Evolutionary conservation across 495 filamentous ascomycete species (phyloP), one percentile per base, ranked within the genome.

Genomic region (Amphirosellinia nigrospora): DNA sequence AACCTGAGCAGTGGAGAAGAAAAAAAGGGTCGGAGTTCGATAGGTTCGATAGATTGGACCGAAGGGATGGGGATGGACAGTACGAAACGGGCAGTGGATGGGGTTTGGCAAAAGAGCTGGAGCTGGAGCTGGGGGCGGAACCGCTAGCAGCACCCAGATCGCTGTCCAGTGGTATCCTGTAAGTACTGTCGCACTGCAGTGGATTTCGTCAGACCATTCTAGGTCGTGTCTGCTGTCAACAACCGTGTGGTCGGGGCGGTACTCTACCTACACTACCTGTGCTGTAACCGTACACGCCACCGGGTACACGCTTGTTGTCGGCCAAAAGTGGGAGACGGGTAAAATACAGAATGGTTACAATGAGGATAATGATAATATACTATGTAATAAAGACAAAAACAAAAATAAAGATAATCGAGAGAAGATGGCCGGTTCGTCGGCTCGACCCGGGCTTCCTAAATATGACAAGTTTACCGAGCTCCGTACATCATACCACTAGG

Each of bases 151-250:
- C 43, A 21, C 52, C 62, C 62, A 38, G 62, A 64, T 52, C 26
- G 26, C 26, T 32, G n/a, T n/a, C n/a, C 38, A 63, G 38, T 30
- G 23, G 38, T 30, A 30, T 30, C 38, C 26, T 45, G 60, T 63
- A 43, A n/a, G n/a, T n/a, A n/a, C n/a, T n/a, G n/a, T n/a, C n/a
- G 38, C 28, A 46, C 39, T 63, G 60, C 60, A 46, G 38, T 28
- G 60, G 38, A 50, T 36, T 45, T 36, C 43, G 62, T 64, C 62
- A 50, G 62, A 50, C 62, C 62, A 45, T 52, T 64, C 45, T 64
- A 36, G 62, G 62, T 64, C 62, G 11, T 64, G 58, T 64, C 43
- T 5, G 30, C 38, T n/a, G n/a, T n/a, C n/a, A n/a, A n/a, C n/a
- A 21, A 28, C n/a, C n/a, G 58, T 61, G 4, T 41, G n/a, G 13